Base-by-base conservation (phyloP, 1,284 basidiomycete species). In the Grifola frondosa region DNA sequence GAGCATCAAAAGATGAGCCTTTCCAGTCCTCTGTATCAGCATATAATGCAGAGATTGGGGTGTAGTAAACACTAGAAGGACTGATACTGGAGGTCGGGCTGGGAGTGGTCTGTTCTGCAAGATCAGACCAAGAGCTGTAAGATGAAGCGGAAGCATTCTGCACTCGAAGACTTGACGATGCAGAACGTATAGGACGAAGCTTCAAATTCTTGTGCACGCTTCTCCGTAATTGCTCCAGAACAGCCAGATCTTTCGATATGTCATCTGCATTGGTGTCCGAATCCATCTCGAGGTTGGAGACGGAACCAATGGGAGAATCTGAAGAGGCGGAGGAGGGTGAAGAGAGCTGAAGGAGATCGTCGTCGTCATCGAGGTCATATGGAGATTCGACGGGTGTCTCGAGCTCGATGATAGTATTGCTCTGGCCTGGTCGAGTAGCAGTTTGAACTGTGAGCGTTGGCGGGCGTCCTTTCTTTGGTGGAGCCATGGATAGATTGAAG, bases 121-220 rank as follows among this genome's bases (percentile, higher is more conserved):
- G 37, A 40, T 60, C 60, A 46, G 55, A 52, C 47, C 56, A 49
- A 36, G 56, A 64, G 49, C 30, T 42, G 37, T 56, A 64, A 45
- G 46, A 58, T 46, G 49, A 69, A 31, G 60, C 65, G 55, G 57
- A 74, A 53, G 59, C 56, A 24, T 49, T 52, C 22, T 48, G 50
- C 2, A 44, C 40, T 20, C 54, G 51, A 17, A 55, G 40, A 29
- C 53, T 52, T 16, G 53, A 52, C 9, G 53, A 49, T 24, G 56
- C 48, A 16, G 81, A 82, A 35, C 78, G 76, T 45, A 90, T 83
- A 23, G 88, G 87, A 13, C 87, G 76, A 24, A 90, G 71, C 42
- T 79, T 79, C 30, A 90, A 74, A 55, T 90, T 90, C 63, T 80
- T 75, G 60, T 82, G 77, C 2, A 90, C 83, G 49, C 70, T 85